Base-by-base conservation (phyloP, 495 filamentous ascomycete genomes). In the Hyaloscypha bicolor region DNA sequence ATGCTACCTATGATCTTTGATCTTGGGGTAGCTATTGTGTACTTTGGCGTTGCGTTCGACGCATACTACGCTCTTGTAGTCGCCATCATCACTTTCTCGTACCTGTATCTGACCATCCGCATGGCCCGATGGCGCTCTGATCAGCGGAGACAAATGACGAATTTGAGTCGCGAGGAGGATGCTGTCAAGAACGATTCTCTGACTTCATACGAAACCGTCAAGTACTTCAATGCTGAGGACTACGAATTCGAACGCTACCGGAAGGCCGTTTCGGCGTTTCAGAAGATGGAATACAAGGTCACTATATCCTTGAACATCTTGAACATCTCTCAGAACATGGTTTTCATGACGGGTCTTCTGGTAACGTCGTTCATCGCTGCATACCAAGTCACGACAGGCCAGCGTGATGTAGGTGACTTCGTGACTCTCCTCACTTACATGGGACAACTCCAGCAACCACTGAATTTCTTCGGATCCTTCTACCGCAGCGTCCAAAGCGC, bases 101-200 rank as follows among this genome's bases (percentile, higher is more conserved):
- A 99, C 76, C 87, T 98, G 65, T 97, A 96, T 75, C 83, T 97
- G 68, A 99, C 95, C 19, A 91, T 99, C 66, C 91, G 93, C 63
- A 92, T 99, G 90, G 95, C 96, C 30, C 90, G 94, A 68, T 97
- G 93, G 87, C 85, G 95, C 71, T 91, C 92, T 14, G 91, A 94
- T 74, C 92, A 97, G 69, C 86, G 94, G 70, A 83, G 95, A 62
- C 87, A 94, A 70, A 97, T 97, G 92, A 92, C 93, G 63, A 97
- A 97, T 73, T 91, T 93, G 16, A 92, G 92, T 64, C 85, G 96
- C 60, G 93, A 97, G 77, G 92, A 97, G 79, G 94, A 97, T 73
- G 96, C 95, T 4, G 93, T 97, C 60, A 98, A 97, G 80, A 97
- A 97, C 71, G 96, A 99, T 74, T 97, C 95, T 0, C 96, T 99